These are phyloP conservation scores for Antitrichia curtipendula DNA, from an alignment of 225 moss, liverwort and hornwort genomes.

Conservation along the genomic window DNA sequence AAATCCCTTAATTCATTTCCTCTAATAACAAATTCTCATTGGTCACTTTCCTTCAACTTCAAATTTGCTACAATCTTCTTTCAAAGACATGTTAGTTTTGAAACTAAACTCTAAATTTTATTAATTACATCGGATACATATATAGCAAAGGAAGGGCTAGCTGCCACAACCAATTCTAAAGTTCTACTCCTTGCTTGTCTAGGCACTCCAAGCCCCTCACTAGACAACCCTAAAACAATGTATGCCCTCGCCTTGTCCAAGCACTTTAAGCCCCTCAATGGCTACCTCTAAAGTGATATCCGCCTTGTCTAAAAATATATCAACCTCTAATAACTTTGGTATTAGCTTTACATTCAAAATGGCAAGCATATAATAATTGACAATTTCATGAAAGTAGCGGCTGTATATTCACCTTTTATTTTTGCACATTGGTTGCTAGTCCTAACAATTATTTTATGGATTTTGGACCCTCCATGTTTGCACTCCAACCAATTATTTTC, in stretches of 20 bases:
- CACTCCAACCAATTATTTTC: not conserved
- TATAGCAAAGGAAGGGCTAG: fast-evolving
- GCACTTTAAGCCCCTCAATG: not conserved
- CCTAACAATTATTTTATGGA: not conserved
- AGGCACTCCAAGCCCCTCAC: not conserved
- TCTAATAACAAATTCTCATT: not conserved
- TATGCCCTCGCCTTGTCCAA: not conserved
- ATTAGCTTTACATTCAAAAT: fast-evolving
- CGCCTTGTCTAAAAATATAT: fast-evolving
- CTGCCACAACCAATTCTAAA: fast-evolving
- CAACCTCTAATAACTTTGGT: fast-evolving
- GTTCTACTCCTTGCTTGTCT: fast-evolving
- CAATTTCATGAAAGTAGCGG: fast-evolving
- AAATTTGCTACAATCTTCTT: not conserved
- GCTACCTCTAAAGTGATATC: fast-evolving
- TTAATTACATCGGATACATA: fast-evolving
- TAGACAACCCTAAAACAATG: not conserved
- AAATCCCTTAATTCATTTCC: fast-evolving
- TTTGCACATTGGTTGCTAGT: fast-evolving
- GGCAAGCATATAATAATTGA: fast-evolving
- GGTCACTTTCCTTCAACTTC: not conserved
- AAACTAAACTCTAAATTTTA: not conserved
- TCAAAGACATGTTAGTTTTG: fast-evolving
- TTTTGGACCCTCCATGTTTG: not conserved
- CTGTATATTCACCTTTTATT: no score